Evolutionary conservation across 1,284 basidiomycete species (phyloP), one percentile per base, ranked within the genome.

Genomic region (Tranzscheliella williamsii): DNA sequence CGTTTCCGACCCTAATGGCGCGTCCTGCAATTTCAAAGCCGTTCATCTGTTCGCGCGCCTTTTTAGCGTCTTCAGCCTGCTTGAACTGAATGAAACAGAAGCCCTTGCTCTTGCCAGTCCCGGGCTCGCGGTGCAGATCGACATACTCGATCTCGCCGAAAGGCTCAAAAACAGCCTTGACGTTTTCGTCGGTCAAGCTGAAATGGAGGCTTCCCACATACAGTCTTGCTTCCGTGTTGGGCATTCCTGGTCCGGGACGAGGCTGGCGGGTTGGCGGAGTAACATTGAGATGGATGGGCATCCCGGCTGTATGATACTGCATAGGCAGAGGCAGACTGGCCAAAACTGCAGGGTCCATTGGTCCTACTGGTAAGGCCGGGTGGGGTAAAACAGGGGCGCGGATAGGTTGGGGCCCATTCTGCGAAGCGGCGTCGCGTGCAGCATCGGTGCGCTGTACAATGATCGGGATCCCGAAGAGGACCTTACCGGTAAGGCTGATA

Each of bases 61-160:
- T 93, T 78, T 90, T 88, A 16, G 95, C 94, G 75, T 96, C 89
- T 72, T 91, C 88, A 15, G 86, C 81, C 38, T 89, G 84, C 73
- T 90, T 90, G 79, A 91, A 72, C 86, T 98, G 95, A 33, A 99
- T 89, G 78, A 98, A 99, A 22, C 91, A 92, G 78, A 95, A 97
- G 29, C 95, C 95, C 79, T 97, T 97, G 80, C 90, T 93, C 73
- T 90, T 86, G 33, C 93, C 92, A 31, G 91, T 93, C 81, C 67
- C 78, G 6, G 89, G 87, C 79, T 96, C 92, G 73, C 87, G 85
- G 79, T 97, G 94, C 73, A 98, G 84, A 82, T 99, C 94, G 75
- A 98, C 93, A 81, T 94, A 94, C 79, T 94, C 93, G 67, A 99
- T 84, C 79, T 91, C 89, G 68, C 94, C 94, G 78, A 98, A 99